Conservation (phyloP, 2,329 filamentous ascomycete species). For the Cladobotryum mycophilum region DNA sequence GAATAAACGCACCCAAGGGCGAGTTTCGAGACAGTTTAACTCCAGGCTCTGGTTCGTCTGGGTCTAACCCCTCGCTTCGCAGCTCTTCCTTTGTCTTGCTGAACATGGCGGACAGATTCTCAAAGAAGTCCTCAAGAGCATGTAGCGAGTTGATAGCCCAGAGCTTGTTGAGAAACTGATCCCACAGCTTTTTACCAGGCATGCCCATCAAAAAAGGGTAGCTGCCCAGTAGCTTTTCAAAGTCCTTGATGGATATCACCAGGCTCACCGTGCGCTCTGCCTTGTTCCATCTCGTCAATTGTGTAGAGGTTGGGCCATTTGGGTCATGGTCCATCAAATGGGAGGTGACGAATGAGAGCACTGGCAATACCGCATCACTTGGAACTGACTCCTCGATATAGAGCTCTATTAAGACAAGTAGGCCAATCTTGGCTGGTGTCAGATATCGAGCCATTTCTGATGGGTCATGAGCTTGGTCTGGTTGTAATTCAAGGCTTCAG, state of each 20-base stretch:
- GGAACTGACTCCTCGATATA: slow-evolving; percentile 70
- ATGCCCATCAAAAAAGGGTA: slow-evolving; percentile 49
- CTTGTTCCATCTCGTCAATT: slow-evolving; percentile 36
- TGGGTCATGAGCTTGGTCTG: not conserved
- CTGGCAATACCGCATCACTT: slow-evolving; percentile 61
- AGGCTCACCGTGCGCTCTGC: slow-evolving; percentile 46
- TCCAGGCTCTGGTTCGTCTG: slow-evolving; percentile 37
- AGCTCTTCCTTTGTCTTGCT: slow-evolving; percentile 56
- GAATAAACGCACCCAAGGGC: slow-evolving; percentile 74
- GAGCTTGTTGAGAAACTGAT: slow-evolving; percentile 71
- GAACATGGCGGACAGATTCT: slow-evolving; percentile 50
- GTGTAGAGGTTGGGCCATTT: slow-evolving; percentile 22
- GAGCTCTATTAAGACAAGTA: slow-evolving; percentile 73
- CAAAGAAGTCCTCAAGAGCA: slow-evolving; percentile 71
- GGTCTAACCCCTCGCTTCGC: slow-evolving; percentile 40
- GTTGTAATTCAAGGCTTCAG: too few species aligned
- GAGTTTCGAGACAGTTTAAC: slow-evolving; percentile 65
- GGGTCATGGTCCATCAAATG: slow-evolving; percentile 52
- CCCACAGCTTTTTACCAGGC: slow-evolving; percentile 79
- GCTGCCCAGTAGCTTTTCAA: slow-evolving; percentile 50
- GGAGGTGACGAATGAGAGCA: slow-evolving; percentile 73
- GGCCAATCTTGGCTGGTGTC: slow-evolving; percentile 80
- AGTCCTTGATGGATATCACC: slow-evolving; percentile 50
- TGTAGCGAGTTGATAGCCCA: slow-evolving; percentile 83
- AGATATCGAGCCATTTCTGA: slow-evolving; percentile 68